A percentile compares a stretch with the other conserved stretches of the same genome.
Evolutionary conservation across 495 filamentous ascomycete species (phyloP).

Genomic region (Massariosphaeria phaeospora): DNA sequence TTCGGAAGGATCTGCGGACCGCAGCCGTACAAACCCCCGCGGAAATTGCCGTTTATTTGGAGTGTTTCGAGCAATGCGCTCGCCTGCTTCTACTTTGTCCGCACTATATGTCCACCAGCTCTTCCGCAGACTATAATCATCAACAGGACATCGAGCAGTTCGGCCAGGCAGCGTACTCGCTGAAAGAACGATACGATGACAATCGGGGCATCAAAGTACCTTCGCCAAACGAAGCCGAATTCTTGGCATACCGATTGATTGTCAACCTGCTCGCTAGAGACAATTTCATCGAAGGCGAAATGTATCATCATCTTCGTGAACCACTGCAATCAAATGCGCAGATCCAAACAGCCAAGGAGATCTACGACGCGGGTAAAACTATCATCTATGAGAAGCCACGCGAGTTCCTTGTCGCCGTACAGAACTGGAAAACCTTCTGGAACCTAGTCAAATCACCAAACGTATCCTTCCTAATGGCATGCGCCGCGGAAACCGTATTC

Average conservation of each 20-base stretch:
- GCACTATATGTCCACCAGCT: slow-evolving; percentile 68
- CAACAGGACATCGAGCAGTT: slow-evolving; percentile 94
- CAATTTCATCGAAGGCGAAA: slow-evolving; percentile 64
- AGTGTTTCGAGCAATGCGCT: slow-evolving; percentile 82
- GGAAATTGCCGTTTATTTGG: slow-evolving; percentile 62
- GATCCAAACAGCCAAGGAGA: slow-evolving; percentile 62
- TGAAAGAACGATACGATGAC: slow-evolving; percentile 71
- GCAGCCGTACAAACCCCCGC: slow-evolving; percentile 67
- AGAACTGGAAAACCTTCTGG: slow-evolving; percentile 70
- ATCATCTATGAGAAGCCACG: slow-evolving; percentile 59
- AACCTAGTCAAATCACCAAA: slow-evolving; percentile 60
- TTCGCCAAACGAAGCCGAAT: slow-evolving; percentile 77
- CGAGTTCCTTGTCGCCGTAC: slow-evolving; percentile 54
- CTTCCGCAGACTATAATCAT: slow-evolving; percentile 63
- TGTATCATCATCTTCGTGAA: slow-evolving; percentile 67
- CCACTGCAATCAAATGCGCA: slow-evolving; percentile 51
- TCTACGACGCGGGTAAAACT: slow-evolving; percentile 52
- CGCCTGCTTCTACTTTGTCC: slow-evolving; percentile 87
- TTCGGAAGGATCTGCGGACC: slow-evolving; percentile 74
- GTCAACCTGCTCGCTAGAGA: slow-evolving; percentile 68
- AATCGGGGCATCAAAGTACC: slow-evolving; percentile 54
- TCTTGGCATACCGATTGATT: slow-evolving; percentile 83
- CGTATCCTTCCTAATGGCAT: slow-evolving; percentile 87
- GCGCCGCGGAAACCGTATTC: slow-evolving; percentile 89
- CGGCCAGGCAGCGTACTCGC: slow-evolving; percentile 75